A percentile compares a stretch with the other conserved stretches of the same genome.
Evolutionary conservation across 371 early-diverging fungal species (phyloP).

Genomic region (Chytridium lagenaria): DNA sequence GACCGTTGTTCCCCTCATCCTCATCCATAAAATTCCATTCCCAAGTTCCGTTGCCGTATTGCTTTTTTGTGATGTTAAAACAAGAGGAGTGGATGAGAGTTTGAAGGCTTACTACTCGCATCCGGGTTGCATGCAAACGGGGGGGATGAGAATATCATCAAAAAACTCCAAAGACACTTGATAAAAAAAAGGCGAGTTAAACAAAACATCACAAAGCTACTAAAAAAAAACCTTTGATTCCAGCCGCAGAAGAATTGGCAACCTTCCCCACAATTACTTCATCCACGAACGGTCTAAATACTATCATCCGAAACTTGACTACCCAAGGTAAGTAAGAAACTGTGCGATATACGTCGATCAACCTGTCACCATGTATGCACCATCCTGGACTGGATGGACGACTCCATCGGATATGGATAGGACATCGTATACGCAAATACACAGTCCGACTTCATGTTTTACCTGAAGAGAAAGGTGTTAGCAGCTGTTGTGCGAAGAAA

Average conservation of each 20-base stretch:
- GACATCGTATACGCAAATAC: slow-evolving; percentile 84
- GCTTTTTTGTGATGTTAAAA: slow-evolving; percentile 29
- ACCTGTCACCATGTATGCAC: slow-evolving; percentile 35
- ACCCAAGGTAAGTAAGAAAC: neutral
- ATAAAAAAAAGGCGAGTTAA: slow-evolving; percentile 28
- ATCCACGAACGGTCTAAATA: slow-evolving; percentile 90
- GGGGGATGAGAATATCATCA: slow-evolving; percentile 88
- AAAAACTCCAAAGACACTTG: slow-evolving; percentile 89
- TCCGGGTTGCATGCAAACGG: slow-evolving; percentile 51
- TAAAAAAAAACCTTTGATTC: slow-evolving; percentile 77
- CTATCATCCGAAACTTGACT: slow-evolving; percentile 82
- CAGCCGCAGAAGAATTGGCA: slow-evolving; percentile 70
- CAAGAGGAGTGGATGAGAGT: neutral
- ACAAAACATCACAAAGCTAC: slow-evolving; percentile 1
- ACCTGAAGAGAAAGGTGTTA: too few species aligned
- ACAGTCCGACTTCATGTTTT: slow-evolving; percentile 89
- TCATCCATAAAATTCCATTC: slow-evolving; percentile 85
- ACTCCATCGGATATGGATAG: slow-evolving; percentile 77
- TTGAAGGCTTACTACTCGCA: slow-evolving; percentile 62
- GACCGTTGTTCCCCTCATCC: slow-evolving; percentile 44
- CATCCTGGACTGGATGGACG: slow-evolving; percentile 75
- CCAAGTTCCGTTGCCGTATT: slow-evolving; percentile 73
- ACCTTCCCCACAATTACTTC: slow-evolving; percentile 86
- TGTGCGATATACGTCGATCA: too few species aligned
- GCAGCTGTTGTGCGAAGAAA: too few species aligned